Conservation (phyloP, 2,329 filamentous ascomycete species). For the Xylaria sp. region DNA sequence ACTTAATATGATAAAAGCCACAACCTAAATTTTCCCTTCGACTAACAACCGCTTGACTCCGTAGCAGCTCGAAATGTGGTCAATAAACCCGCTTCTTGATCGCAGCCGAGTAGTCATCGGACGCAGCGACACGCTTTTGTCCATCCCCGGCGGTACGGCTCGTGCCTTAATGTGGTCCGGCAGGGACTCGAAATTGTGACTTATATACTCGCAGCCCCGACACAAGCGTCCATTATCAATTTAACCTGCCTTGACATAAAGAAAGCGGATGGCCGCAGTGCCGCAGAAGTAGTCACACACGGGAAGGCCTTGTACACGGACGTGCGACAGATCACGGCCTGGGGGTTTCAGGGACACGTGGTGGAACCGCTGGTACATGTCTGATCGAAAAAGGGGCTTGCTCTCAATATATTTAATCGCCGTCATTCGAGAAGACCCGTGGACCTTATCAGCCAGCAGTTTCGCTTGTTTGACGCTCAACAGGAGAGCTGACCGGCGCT, state of each 20-base stretch:
- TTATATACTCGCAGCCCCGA: constrained; percentile 41
- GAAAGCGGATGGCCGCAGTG: constrained; percentile 46
- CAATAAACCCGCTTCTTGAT: constrained; percentile 40
- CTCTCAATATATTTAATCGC: constrained; percentile 24
- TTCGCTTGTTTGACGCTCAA: constrained; percentile 49
- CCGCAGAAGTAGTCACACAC: constrained; percentile 43
- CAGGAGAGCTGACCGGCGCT: constrained; percentile 37
- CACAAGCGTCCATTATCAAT: constrained; percentile 43
- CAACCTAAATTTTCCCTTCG: background rate
- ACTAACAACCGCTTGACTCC: constrained; percentile 32
- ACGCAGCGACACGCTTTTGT: constrained; percentile 1
- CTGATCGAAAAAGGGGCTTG: constrained; percentile 16
- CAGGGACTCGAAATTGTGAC: constrained; percentile 10
- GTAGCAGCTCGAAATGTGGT: constrained; percentile 44
- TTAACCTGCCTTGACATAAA: constrained; percentile 39
- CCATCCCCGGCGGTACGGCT: constrained; percentile 7
- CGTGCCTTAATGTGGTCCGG: constrained; percentile 12
- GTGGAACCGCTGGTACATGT: constrained; percentile 38
- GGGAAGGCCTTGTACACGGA: constrained; percentile 37
- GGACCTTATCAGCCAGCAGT: constrained; percentile 44
- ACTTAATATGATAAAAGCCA: background rate
- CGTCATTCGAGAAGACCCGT: constrained; percentile 40
- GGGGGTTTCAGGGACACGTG: constrained; percentile 40
- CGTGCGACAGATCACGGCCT: constrained; percentile 42
- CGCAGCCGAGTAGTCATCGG: constrained; percentile 40